A percentile compares a stretch with the other conserved stretches of the same genome.
These are phyloP conservation scores for Nakazawaea anatomiae DNA, from an alignment of 805 yeast genomes.

Conservation along the genomic window DNA sequence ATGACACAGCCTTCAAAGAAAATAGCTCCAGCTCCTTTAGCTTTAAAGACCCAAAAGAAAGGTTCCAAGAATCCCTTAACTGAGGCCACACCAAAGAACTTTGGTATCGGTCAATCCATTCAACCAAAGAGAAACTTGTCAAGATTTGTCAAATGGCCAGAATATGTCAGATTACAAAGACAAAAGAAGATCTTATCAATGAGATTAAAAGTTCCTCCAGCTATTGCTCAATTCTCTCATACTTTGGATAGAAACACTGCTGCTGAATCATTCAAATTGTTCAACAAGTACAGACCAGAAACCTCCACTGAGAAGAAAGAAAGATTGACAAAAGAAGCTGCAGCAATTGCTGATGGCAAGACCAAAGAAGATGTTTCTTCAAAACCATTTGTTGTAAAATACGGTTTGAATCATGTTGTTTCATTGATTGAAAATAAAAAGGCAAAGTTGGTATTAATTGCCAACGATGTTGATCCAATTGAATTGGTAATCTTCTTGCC, in stretches of 20 bases:
- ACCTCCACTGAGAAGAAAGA: slow-evolving; percentile 96
- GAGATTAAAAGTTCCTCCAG: slow-evolving; percentile 99
- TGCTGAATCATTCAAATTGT: slow-evolving; percentile 90
- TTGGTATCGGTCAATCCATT: slow-evolving; percentile 93
- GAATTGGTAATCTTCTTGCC: slow-evolving; percentile 97
- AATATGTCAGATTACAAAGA: slow-evolving; percentile 96
- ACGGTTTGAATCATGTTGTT: slow-evolving; percentile 99
- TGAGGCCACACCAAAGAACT: slow-evolving; percentile 86
- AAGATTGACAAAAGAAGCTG: slow-evolving; percentile 98
- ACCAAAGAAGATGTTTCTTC: slow-evolving; percentile 93
- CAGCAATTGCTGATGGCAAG: slow-evolving; percentile 98
- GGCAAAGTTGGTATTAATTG: slow-evolving; percentile 94
- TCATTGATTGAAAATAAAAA: slow-evolving; percentile 96
- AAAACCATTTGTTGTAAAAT: slow-evolving; percentile 95
- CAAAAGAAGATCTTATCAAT: slow-evolving; percentile 93
- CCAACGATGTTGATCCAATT: slow-evolving; percentile 98
- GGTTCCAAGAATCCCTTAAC: slow-evolving; percentile 73
- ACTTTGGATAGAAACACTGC: slow-evolving; percentile 99
- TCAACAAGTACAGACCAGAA: slow-evolving; percentile 99
- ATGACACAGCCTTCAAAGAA: slow-evolving; percentile 39
- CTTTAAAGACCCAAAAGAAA: slow-evolving; percentile 57
- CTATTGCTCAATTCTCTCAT: slow-evolving; percentile 94
- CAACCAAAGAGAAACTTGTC: slow-evolving; percentile 96
- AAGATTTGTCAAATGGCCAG: slow-evolving; percentile 99
- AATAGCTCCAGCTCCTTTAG: slow-evolving; percentile 98